A percentile compares a stretch with the other conserved stretches of the same genome.
Evolutionary conservation across 2,329 filamentous ascomycete genomes (phyloP).

Genomic region (Pseudocercospora pini-densiflorae): DNA sequence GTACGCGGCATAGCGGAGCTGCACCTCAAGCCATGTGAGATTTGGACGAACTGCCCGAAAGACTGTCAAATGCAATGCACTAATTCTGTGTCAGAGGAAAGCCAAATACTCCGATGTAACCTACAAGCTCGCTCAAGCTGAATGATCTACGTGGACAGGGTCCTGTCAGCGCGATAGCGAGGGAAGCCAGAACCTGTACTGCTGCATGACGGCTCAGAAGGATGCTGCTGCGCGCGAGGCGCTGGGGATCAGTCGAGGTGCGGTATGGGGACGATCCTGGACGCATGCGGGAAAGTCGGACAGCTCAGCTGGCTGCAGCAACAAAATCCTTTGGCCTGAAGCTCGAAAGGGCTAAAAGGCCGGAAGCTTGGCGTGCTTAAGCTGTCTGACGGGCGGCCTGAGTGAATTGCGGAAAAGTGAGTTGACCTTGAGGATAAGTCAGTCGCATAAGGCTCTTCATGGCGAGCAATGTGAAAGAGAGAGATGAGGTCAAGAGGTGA

Average conservation of each 20-base stretch:
- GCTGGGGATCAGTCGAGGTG: neutral
- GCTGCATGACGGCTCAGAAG: neutral
- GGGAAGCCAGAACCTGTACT: neutral
- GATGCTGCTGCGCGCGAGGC: neutral
- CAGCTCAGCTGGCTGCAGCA: constrained; percentile 5
- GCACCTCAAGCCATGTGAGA: neutral
- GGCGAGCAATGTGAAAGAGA: neutral
- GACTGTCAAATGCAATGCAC: neutral
- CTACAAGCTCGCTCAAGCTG: neutral
- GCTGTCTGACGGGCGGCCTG: too few species aligned
- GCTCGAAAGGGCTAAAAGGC: neutral
- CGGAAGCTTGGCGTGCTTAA: constrained; percentile 1
- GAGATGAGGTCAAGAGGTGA: neutral
- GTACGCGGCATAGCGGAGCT: neutral
- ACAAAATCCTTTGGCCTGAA: constrained; percentile 1
- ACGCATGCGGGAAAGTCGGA: neutral
- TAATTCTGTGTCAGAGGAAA: neutral
- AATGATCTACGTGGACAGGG: neutral
- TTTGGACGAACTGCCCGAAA: neutral
- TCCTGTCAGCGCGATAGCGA: neutral
- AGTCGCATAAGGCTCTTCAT: neutral
- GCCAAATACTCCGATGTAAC: neutral
- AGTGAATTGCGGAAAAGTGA: too few species aligned
- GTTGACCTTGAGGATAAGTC: too few species aligned
- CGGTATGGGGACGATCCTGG: neutral